Percentiles rank a stretch among this genome's conserved stretches.
These are phyloP conservation scores for Hordeum pubiflorum DNA, from an alignment of 202 grass and related monocot species.

Conservation along the genomic window DNA sequence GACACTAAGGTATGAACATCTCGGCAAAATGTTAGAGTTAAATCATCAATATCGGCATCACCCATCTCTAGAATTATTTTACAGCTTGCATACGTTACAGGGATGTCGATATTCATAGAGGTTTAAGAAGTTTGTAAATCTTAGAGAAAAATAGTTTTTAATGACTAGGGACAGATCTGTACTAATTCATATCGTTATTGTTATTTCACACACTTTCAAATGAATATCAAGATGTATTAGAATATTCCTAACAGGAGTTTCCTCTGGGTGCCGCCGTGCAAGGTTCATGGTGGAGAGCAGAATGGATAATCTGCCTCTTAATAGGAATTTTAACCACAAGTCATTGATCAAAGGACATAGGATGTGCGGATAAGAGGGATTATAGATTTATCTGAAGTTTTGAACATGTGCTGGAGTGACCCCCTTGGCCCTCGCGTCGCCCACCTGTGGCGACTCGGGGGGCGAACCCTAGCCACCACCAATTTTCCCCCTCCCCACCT, in stretches of 20 bases:
- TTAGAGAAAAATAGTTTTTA: neutral
- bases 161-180: neutral
- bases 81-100: constrained; percentile 68
- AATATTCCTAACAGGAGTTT: neutral
- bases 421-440: no score
- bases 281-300: neutral
- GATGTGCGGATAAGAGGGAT: neutral
- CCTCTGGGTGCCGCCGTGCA: neutral
- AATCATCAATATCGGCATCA: constrained; percentile 66
- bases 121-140: neutral
- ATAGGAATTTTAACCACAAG: neutral
- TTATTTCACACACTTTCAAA: neutral
- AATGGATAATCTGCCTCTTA: neutral
- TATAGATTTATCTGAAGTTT: neutral
- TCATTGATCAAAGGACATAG: neutral
- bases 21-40: constrained; percentile 76
- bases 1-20: constrained; percentile 72
- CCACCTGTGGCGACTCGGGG: no score
- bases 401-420: no score
- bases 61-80: constrained; percentile 90
- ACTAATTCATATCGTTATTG: neutral
- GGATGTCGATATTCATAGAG: no score
- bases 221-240: neutral
- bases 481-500: no score
- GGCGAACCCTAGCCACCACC: no score